Conservation (phyloP, 2,329 filamentous ascomycete species). For the Aspergillus versicolor region DNA sequence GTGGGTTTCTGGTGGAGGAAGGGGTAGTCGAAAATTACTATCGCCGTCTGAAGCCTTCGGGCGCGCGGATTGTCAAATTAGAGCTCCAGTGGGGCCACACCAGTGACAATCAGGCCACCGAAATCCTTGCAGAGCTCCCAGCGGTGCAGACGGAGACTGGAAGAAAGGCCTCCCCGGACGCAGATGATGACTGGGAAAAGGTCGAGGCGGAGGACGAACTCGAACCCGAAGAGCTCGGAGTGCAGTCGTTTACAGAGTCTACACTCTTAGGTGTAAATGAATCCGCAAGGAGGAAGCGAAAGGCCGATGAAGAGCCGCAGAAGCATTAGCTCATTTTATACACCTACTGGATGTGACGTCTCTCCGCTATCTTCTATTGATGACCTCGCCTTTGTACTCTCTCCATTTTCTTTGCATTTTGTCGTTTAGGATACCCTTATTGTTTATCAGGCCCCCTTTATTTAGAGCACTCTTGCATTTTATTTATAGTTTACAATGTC, state of each 20-base stretch:
- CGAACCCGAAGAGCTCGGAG: slow-evolving; percentile 31
- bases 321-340: slow-evolving; percentile 13
- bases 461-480: background rate
- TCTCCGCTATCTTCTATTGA: background rate
- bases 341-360: background rate
- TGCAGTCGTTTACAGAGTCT: slow-evolving; percentile 34
- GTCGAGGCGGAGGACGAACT: slow-evolving; percentile 38
- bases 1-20: slow-evolving; percentile 55
- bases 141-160: background rate
- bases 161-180: slow-evolving; percentile 11
- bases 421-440: slow-evolving; percentile 11
- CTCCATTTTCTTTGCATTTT: slow-evolving; percentile 10
- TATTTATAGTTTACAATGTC: background rate
- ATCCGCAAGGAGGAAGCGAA: slow-evolving; percentile 26
- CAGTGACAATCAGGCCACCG: background rate
- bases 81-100: slow-evolving; percentile 32
- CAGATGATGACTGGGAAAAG: slow-evolving; percentile 46
- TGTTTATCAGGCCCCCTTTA: background rate
- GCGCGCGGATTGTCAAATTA: slow-evolving; percentile 52
- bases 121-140: background rate
- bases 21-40: slow-evolving; percentile 59
- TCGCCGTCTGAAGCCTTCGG: slow-evolving; percentile 55
- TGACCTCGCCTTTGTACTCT: slow-evolving; percentile 5
- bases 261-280: slow-evolving; percentile 28
- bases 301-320: slow-evolving; percentile 30